Base-by-base conservation (phyloP, 768 basidiomycete genomes). In the Stropharia rugosoannulata region DNA sequence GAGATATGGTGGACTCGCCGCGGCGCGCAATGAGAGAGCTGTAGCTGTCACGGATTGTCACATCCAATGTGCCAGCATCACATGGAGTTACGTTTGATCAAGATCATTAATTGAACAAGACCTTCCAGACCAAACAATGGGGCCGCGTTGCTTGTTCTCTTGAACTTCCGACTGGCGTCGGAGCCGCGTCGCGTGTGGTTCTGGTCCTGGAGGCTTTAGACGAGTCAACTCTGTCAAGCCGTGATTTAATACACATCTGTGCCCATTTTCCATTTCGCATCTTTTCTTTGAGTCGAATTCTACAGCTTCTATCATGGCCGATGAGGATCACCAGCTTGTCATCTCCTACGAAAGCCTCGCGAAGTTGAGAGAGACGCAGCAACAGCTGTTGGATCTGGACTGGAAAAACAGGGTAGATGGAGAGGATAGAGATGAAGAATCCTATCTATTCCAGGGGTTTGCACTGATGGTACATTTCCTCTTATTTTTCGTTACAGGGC, bases 331-430 rank as follows among this genome's bases (percentile, higher is more conserved):
- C 32, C 81, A 70, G 51, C 49, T 77, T 9, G 81, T 82, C 61
- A 77, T 78, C 10, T 75, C 79, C 10, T 90, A 89, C 62, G 87
- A 86, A 56, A 81, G 79, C 55, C 70, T 80, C 44, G 79, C 77
- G 45, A 85, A 91, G 58, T 85, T 92, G 60, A 51, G 77, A 9
- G 72, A 75, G 36, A 59, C 77, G 12, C 85, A 93, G 58, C 66
- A 73, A 18, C 59, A 65, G 2, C 73, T 93, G 6, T 75, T 90
- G 2, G 65, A 70, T 4, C 60, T 77, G 6, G 78, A 86, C 59
- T 86, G 40, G 72, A 69, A 49, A 61, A 64, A 10, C 71, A 78
- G 43, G 76, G 80, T 1, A 74, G 71, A 40, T 2, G 59, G 66
- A 12, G 79, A 77, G 37, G 75, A 83, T 57, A 72, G 76, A 49